Evolutionary conservation across 2,329 filamentous ascomycete species (phyloP).

Genomic region (Podosphaera fusca): DNA sequence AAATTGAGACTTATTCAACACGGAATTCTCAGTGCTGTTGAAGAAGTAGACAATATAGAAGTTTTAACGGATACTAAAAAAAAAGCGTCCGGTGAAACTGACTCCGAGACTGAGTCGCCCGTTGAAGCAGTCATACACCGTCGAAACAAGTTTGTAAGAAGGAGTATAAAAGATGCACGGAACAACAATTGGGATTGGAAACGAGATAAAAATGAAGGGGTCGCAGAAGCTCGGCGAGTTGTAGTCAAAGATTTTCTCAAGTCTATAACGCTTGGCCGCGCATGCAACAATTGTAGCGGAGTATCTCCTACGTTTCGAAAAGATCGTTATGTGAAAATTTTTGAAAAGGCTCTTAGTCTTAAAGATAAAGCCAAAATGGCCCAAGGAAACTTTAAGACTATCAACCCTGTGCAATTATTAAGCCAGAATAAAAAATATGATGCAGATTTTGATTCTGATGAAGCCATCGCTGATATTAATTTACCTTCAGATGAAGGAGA

Average conservation of each 20-base stretch:
- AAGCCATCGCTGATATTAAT: conserved; percentile 46
- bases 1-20: conserved; percentile 70
- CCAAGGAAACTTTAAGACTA: conserved; percentile 32
- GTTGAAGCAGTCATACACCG: conserved; percentile 27
- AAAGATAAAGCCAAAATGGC: conserved; percentile 65
- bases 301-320: conserved; percentile 71
- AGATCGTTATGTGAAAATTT: conserved; percentile 81
- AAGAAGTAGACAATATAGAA: conserved; percentile 23
- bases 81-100: conserved; percentile 8
- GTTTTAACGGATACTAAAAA: conserved; percentile 7
- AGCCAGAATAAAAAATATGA: conserved; percentile 19
- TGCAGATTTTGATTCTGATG: conserved; percentile 23
- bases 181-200: conserved; percentile 21
- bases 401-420: conserved; percentile 17
- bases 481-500: conserved; percentile 24
- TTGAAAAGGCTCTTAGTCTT: conserved; percentile 51
- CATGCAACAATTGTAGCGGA: conserved; percentile 43
- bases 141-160: conserved; percentile 46
- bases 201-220: conserved; percentile 54
- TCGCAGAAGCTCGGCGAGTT: conserved; percentile 49
- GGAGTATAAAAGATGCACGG: conserved; percentile 37
- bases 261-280: conserved; percentile 43
- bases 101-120: conserved; percentile 16
- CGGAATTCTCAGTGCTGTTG: conserved; percentile 48
- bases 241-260: conserved; percentile 65